Percentiles rank a stretch among this genome's conserved stretches.
These are phyloP conservation scores for Jimgerdemannia lactiflua DNA, from an alignment of 192 early-diverging fungal species.

Conservation along the genomic window DNA sequence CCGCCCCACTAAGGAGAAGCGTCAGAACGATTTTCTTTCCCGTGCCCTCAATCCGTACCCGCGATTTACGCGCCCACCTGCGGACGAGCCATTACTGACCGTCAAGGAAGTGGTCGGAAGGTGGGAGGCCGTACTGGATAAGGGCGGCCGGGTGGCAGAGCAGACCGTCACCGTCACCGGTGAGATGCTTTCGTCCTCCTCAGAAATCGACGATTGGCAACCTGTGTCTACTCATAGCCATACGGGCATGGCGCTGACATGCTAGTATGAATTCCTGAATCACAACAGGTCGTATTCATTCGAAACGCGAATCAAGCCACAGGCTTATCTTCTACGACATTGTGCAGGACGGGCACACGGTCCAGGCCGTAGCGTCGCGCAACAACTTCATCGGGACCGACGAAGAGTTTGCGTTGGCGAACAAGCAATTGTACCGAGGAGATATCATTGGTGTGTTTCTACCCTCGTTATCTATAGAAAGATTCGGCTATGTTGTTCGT, in stretches of 20 bases:
- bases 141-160: slow-evolving; percentile 30
- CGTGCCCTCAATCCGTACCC: slow-evolving; percentile 32
- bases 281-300: slow-evolving; percentile 60
- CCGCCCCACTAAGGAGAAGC: slow-evolving; percentile 6
- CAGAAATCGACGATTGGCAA: slow-evolving; percentile 4
- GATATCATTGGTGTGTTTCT: slow-evolving; percentile 47
- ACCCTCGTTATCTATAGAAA: background rate
- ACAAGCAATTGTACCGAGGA: slow-evolving; percentile 52
- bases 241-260: background rate
- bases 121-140: slow-evolving; percentile 21
- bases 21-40: slow-evolving; percentile 3
- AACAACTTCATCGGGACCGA: slow-evolving; percentile 28
- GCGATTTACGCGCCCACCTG: slow-evolving; percentile 18
- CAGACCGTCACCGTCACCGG: slow-evolving; percentile 20
- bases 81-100: slow-evolving; percentile 16
- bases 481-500: background rate
- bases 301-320: slow-evolving; percentile 66
- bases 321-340: slow-evolving; percentile 76
- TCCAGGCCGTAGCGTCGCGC: slow-evolving; percentile 69
- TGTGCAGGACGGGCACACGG: slow-evolving; percentile 46
- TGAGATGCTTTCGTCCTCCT: slow-evolving; percentile 1
- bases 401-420: slow-evolving; percentile 37
- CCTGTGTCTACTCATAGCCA: background rate
- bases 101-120: slow-evolving; percentile 17
- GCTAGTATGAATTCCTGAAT: slow-evolving; percentile 3